Evolutionary conservation across 768 basidiomycete species (phyloP), one percentile per base, ranked within the genome.

Genomic region (Mycena metata): DNA sequence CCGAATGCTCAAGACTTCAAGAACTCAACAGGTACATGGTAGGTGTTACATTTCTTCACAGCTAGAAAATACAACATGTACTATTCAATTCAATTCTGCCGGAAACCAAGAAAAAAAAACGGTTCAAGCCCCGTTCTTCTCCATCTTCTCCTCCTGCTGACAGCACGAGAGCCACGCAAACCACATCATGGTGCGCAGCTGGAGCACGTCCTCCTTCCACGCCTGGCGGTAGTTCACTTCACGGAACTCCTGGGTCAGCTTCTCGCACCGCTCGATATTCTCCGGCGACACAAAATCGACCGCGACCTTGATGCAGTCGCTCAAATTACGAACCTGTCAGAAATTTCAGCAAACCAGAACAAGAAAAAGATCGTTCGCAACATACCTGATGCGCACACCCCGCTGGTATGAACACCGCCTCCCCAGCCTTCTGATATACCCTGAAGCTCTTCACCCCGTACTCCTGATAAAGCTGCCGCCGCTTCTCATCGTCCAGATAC

Each of bases 261-360:
- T 84, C 79, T 94, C 94, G 79, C 96, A 98, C 39, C 95, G 88
- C 54, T 81, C 83, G 43, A 98, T 90, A 76, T 97, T 98, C 82
- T 98, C 94, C 47, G 96, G 92, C 83, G 92, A 94, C 71, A 98
- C 95, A 78, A 96, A 98, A 79, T 98, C 96, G 74, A 92, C 86
- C 33, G 96, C 96, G 58, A 98, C 94, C 81, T 98, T 98, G 82
- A 98, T 90, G 75, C 94, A 96, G 78, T 98, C 96, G n/a, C 95
- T 87, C 57, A 96, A 81, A 77, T 98, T 98, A 72, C 93, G 92
- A 11, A 98, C 96, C 90, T 97, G 73, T 21, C n/a, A 43, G 72
- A 72, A 58, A 52, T 26, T 19, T 56, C 30, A 69, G 43, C 67
- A 41, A 43, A 43, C 39, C 19, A n/a, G 26, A 17, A 17, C 33